Evolutionary conservation across 805 yeast species (phyloP).

Genomic region (Komagataella mondaviorum): DNA sequence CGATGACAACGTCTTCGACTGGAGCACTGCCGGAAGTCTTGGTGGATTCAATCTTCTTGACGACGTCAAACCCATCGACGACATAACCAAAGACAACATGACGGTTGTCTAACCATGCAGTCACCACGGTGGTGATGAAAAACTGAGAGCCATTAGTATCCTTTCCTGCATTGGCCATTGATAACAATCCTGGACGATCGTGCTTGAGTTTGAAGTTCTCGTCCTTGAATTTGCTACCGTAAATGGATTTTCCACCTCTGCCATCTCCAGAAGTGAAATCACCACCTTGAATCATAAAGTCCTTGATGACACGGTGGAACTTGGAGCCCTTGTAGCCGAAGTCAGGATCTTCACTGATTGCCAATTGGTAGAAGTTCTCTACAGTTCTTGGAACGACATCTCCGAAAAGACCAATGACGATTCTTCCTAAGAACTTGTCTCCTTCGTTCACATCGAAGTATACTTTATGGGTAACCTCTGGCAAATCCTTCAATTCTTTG

Average conservation of each 20-base stretch:
- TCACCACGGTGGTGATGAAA: constrained; percentile 83
- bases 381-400: constrained; percentile 78
- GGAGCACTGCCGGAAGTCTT: constrained; percentile 73
- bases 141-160: constrained; percentile 90
- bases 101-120: constrained; percentile 85
- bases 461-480: constrained; percentile 63
- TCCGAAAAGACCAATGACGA: constrained; percentile 82
- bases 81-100: constrained; percentile 98
- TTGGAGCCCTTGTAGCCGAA: constrained; percentile 48
- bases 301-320: constrained; percentile 63
- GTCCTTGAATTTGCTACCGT: constrained; percentile 53
- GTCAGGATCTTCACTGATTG: constrained; percentile 60
- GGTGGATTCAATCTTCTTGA: constrained; percentile 58
- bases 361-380: constrained; percentile 74
- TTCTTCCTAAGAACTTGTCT: constrained; percentile 62
- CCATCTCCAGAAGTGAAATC: constrained; percentile 63
- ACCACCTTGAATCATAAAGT: constrained; percentile 74
- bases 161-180: constrained; percentile 74
- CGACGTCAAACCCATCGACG: constrained; percentile 74
- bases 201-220: constrained; percentile 60
- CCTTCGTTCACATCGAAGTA: constrained; percentile 81
- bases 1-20: constrained; percentile 44
- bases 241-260: constrained; percentile 64
- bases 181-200: constrained; percentile 52
- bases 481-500: constrained; percentile 21